Conservation (phyloP, 1,284 basidiomycete species). For the Cryptococcus deneoformans region DNA sequence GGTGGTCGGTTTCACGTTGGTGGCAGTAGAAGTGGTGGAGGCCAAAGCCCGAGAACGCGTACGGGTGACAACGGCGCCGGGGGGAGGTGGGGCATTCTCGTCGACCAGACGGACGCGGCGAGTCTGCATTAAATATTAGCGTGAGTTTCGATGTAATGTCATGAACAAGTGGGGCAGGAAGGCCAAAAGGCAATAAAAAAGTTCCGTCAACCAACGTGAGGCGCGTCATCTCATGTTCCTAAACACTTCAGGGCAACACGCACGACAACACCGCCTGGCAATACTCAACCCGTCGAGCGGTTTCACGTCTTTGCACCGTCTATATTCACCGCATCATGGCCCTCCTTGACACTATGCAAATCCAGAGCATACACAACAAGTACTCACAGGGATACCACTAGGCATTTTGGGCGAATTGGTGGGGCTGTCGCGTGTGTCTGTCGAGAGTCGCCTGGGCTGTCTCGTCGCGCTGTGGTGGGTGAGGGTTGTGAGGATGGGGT, state of each 20-base stretch:
- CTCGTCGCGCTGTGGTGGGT: too few relatives aligned
- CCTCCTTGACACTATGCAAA: too few relatives aligned
- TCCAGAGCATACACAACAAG: neutral
- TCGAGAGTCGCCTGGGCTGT: too few relatives aligned
- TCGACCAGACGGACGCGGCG: conserved; percentile 38
- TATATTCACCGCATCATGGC: too few relatives aligned
- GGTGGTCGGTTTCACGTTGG: conserved; percentile 14
- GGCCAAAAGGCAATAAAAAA: too few relatives aligned
- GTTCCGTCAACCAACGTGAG: too few relatives aligned
- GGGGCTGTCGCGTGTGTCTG: neutral
- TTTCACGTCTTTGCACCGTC: too few relatives aligned
- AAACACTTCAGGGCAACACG: neutral
- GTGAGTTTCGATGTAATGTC: too few relatives aligned
- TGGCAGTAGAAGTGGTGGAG: conserved; percentile 6
- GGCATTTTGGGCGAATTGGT: neutral
- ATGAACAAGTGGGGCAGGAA: too few relatives aligned
- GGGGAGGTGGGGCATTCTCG: conserved; percentile 43
- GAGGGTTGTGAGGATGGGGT: too few relatives aligned
- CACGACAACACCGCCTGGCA: neutral
- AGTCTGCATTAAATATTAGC: conserved; percentile 24
- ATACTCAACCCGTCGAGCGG: neutral
- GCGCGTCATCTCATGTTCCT: neutral
- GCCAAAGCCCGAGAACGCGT: conserved; percentile 14
- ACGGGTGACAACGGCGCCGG: conserved; percentile 17
- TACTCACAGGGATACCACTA: neutral